phyloP scores from a whole-genome alignment of 2,329 filamentous ascomycete species.

The Penicillium thymicola region DNA sequence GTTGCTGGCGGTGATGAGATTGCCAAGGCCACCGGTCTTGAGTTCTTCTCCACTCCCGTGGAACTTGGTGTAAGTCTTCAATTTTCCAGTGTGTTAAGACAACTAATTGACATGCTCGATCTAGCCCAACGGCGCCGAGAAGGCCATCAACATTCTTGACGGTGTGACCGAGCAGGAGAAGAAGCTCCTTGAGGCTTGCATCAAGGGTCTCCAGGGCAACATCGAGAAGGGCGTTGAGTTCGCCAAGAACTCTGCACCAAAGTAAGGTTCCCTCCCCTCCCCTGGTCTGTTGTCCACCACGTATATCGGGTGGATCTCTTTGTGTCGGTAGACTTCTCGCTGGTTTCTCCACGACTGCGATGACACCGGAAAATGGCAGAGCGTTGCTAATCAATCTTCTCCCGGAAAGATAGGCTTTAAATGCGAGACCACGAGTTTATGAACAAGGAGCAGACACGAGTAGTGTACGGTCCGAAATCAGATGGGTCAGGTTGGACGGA shows the following conservation, averaged over 20 bases:
- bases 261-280: slow-evolving; percentile 59
- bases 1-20: slow-evolving; percentile 84
- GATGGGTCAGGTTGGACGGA: slow-evolving; percentile 7
- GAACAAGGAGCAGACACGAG: slow-evolving; percentile 21
- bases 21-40: slow-evolving; percentile 74
- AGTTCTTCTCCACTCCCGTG: slow-evolving; percentile 95
- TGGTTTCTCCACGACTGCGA: slow-evolving; percentile 1
- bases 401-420: slow-evolving; percentile 47
- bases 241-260: slow-evolving; percentile 80
- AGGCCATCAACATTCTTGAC: slow-evolving; percentile 75
- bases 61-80: slow-evolving; percentile 79
- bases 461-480: slow-evolving; percentile 16
- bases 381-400: slow-evolving; percentile 37
- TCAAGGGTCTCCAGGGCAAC: slow-evolving; percentile 82
- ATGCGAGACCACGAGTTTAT: slow-evolving; percentile 27
- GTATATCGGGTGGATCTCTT: slow-evolving; percentile 10
- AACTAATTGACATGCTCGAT: slow-evolving; percentile 28
- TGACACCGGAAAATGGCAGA: slow-evolving; percentile 25
- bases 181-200: slow-evolving; percentile 72
- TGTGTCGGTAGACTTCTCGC: slow-evolving; percentile 8
- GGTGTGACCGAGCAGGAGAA: slow-evolving; percentile 83
- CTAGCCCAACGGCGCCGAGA: slow-evolving; percentile 79
- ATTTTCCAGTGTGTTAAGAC: not conserved
- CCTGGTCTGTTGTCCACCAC: slow-evolving; percentile 13
- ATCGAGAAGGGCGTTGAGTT: slow-evolving; percentile 93